These are phyloP conservation scores for Fusarium verticillioides DNA, from an alignment of 2,329 filamentous ascomycete genomes.

Conservation along the genomic window DNA sequence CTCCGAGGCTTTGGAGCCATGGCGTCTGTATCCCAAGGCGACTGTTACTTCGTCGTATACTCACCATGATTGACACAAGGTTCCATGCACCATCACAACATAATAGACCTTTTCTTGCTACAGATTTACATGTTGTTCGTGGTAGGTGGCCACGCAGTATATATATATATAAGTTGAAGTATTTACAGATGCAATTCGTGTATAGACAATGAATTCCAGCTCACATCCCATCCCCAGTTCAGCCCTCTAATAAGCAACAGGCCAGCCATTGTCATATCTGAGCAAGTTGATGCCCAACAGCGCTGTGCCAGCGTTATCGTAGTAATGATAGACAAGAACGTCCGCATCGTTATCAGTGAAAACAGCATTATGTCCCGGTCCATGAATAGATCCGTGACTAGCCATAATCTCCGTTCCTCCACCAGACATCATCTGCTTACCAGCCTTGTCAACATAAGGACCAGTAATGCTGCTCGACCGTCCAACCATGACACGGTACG, in stretches of 20 bases:
- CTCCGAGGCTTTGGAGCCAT: not conserved
- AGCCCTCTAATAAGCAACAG: constrained; percentile 43
- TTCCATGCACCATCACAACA: rapidly evolving
- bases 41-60: rapidly evolving
- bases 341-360: constrained; percentile 48
- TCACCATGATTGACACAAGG: rapidly evolving
- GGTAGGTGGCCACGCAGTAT: not conserved
- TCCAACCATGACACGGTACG: constrained; percentile 49
- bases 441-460: constrained; percentile 44
- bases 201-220: not conserved
- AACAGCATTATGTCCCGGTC: constrained; percentile 48
- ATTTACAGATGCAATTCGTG: constrained; percentile 15
- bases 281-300: constrained; percentile 48
- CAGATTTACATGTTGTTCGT: not conserved
- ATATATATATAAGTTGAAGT: not conserved
- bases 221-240: rapidly evolving
- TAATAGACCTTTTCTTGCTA: not conserved
- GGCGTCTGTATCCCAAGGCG: not conserved
- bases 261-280: constrained; percentile 46
- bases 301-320: constrained; percentile 39
- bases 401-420: constrained; percentile 48
- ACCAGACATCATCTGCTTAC: constrained; percentile 42
- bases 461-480: constrained; percentile 45
- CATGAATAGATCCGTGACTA: constrained; percentile 45
- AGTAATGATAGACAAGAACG: constrained; percentile 49